Evolutionary conservation across 192 early-diverging fungal genomes (phyloP).

Genomic region (Backusella tarrabulga): DNA sequence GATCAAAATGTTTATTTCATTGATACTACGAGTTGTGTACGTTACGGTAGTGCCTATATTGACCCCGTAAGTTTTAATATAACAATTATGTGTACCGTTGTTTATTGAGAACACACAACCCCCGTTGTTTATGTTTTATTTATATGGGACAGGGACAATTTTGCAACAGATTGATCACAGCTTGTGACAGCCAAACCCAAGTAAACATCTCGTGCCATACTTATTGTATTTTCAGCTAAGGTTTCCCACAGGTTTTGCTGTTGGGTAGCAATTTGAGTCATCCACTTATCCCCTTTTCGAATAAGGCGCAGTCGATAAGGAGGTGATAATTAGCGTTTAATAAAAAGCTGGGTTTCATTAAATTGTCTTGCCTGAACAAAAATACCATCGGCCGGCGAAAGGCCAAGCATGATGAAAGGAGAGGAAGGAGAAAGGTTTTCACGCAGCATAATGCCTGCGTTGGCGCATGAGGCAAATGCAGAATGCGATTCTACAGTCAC

Average conservation of each 20-base stretch:
- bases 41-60: conserved; percentile 18
- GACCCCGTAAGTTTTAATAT: conserved; percentile 13
- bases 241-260: neutral
- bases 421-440: conserved; percentile 20
- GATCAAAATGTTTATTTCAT: conserved; percentile 28
- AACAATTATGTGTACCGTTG: neutral
- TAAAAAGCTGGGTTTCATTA: conserved; percentile 8
- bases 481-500: conserved; percentile 25
- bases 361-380: conserved; percentile 19
- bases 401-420: conserved; percentile 21
- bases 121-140: conserved; percentile 2
- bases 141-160: conserved; percentile 15
- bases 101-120: neutral
- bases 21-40: conserved; percentile 27
- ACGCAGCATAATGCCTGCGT: conserved; percentile 33
- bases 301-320: conserved; percentile 26
- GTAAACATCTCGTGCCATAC: conserved; percentile 23
- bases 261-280: neutral
- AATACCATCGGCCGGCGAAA: conserved; percentile 29
- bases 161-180: conserved; percentile 27
- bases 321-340: conserved; percentile 7
- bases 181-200: conserved; percentile 30
- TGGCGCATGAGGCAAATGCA: conserved; percentile 30
- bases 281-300: conserved; percentile 12
- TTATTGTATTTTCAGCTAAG: neutral